Conservation (phyloP, 495 filamentous ascomycete genomes). For the Annulohypoxylon stygium region DNA sequence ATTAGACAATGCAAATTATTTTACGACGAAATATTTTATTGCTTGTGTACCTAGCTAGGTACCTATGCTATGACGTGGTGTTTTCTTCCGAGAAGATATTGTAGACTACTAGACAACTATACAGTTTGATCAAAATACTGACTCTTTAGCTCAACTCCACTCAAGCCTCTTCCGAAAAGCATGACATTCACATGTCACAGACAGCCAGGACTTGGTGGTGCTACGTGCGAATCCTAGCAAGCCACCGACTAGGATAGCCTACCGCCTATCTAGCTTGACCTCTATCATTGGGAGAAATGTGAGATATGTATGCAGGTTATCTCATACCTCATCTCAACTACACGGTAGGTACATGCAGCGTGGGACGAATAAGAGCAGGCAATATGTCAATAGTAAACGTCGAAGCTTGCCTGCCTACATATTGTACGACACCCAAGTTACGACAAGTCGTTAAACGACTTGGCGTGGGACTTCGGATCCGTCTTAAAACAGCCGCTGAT, state of each 20-base stretch:
- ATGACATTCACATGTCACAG: not conserved
- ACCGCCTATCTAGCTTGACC: not conserved
- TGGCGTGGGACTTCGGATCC: slow-evolving; percentile 28
- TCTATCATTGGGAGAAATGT: not conserved
- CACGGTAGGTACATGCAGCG: not conserved
- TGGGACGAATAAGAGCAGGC: not conserved
- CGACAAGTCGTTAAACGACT: slow-evolving; percentile 22
- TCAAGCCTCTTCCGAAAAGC: not conserved
- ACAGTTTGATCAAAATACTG: too few species aligned
- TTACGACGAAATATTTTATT: slow-evolving; percentile 23
- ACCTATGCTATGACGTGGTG: too few species aligned
- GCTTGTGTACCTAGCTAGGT: not conserved
- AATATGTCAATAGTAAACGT: not conserved
- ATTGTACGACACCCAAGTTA: slow-evolving; percentile 12
- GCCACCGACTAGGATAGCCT: not conserved
- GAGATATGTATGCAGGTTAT: not conserved
- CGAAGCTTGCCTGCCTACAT: slow-evolving; percentile 7
- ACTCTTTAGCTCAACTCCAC: not conserved
- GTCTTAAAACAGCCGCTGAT: slow-evolving; percentile 13
- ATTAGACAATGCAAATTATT: slow-evolving; percentile 50
- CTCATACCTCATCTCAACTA: not conserved
- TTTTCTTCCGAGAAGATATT: too few species aligned
- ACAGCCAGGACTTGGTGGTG: too few species aligned
- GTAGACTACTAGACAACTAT: too few species aligned
- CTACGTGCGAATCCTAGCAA: not conserved